Conservation (phyloP, 371 early-diverging fungal genomes). For the Spiromyces aspiralis region DNA sequence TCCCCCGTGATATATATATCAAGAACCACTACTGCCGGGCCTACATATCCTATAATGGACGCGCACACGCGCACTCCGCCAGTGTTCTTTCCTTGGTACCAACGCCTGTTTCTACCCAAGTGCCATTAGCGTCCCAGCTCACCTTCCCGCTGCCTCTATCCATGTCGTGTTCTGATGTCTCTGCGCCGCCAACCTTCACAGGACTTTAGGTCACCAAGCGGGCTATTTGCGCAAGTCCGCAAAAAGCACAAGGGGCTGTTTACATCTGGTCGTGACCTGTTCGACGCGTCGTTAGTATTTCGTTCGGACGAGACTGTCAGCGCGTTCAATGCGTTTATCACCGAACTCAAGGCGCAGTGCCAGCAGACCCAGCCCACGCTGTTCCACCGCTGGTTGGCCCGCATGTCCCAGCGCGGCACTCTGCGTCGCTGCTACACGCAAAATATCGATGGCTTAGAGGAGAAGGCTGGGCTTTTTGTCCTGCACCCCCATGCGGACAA, state of each 20-base stretch:
- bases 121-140: too few relatives aligned
- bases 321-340: conserved; percentile 91
- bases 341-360: conserved; percentile 63
- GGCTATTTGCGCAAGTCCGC: conserved; percentile 70
- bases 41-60: too few relatives aligned
- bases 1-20: too few relatives aligned
- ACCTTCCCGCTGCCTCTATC: too few relatives aligned
- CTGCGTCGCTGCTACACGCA: conserved; percentile 89
- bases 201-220: conserved; percentile 68
- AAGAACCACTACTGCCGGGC: too few relatives aligned
- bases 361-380: conserved; percentile 57
- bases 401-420: conserved; percentile 49
- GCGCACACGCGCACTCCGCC: too few relatives aligned
- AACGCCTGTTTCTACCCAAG: too few relatives aligned
- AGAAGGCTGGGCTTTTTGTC: conserved; percentile 23
- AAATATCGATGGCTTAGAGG: conserved; percentile 94
- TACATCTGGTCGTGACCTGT: conserved; percentile 89
- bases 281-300: conserved; percentile 86
- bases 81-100: too few relatives aligned
- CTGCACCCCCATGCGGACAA: conserved; percentile 16
- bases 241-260: conserved; percentile 25
- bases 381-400: conserved; percentile 75
- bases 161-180: too few relatives aligned
- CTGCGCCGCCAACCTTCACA: too few relatives aligned
- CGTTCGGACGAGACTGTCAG: conserved; percentile 49